A percentile compares a stretch with the other conserved stretches of the same genome.
Conservation (phyloP, 179 eudicot species). For the Heliamphora pulchella region DNA sequence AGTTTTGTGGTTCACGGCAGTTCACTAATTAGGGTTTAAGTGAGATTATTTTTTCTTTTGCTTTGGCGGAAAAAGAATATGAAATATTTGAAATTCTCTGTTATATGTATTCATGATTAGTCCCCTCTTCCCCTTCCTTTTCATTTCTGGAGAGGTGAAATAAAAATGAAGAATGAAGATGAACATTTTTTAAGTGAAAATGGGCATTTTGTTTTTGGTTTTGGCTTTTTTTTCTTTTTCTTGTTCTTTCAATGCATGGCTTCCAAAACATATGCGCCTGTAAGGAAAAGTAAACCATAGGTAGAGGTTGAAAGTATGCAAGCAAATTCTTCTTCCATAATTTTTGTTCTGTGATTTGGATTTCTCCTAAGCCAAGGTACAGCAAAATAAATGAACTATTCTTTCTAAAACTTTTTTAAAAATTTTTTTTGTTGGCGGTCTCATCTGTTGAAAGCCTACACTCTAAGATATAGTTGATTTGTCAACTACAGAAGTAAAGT, state of each 20-base stretch:
- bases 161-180: neutral
- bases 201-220: neutral
- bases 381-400: too few species aligned
- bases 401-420: too few species aligned
- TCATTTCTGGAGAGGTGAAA: neutral
- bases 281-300: neutral
- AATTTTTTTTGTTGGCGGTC: too few species aligned
- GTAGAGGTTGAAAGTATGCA: too few species aligned
- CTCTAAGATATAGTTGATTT: too few species aligned
- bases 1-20: neutral
- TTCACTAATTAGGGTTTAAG: neutral
- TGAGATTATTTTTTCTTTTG: neutral
- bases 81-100: neutral
- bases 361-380: too few species aligned
- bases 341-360: too few species aligned
- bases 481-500: too few species aligned
- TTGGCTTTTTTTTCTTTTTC: neutral
- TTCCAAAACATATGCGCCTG: neutral
- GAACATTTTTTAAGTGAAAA: neutral
- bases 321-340: too few species aligned
- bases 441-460: too few species aligned
- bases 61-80: neutral
- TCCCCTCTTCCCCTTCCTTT: neutral
- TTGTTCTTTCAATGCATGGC: too few species aligned
- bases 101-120: neutral